phyloP scores from a whole-genome alignment of 2,329 filamentous ascomycete species.

The Paecilomyces formosus region DNA sequence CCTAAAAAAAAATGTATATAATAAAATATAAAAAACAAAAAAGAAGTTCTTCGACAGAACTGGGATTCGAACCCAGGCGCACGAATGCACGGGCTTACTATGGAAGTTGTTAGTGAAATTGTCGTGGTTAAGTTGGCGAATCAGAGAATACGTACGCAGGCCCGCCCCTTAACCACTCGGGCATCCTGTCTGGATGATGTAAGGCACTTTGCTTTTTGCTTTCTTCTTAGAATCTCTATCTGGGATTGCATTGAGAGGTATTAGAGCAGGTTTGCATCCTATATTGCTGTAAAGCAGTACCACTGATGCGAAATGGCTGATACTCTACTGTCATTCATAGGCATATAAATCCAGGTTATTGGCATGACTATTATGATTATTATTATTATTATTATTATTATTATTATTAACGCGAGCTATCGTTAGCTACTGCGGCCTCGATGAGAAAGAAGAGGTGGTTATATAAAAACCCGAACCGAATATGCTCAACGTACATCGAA shows the following conservation, averaged over 20 bases:
- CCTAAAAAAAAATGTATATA: background rate
- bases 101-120: background rate
- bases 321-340: no score
- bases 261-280: no score
- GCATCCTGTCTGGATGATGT: slow-evolving; percentile 7
- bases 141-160: background rate
- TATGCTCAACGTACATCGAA: background rate
- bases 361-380: background rate
- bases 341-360: no score
- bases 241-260: no score
- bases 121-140: background rate
- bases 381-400: background rate
- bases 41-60: background rate
- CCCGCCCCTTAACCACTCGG: background rate
- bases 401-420: background rate
- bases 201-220: no score
- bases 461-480: background rate
- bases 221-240: no score
- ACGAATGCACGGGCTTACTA: background rate
- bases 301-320: no score
- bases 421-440: background rate
- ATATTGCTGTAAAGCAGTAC: no score
- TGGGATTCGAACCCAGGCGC: background rate
- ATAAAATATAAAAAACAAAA: background rate
- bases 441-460: background rate